Percentiles rank a stretch among this genome's conserved stretches.
phyloP scores from a whole-genome alignment of 106 monocot species.

The Platanthera guangdongensis region DNA sequence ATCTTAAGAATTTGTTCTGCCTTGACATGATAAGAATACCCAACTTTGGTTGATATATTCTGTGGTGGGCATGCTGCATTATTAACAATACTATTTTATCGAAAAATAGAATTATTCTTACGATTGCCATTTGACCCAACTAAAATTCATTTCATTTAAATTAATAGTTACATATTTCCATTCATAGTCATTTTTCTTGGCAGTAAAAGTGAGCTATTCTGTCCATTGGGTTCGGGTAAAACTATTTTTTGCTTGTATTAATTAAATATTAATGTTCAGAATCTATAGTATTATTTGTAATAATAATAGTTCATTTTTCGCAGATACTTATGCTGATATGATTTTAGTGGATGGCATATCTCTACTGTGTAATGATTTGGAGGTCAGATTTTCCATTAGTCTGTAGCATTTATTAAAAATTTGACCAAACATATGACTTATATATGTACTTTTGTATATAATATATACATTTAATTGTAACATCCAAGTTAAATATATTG shows the following conservation, averaged over 20 bases:
- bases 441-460: not conserved
- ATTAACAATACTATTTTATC: not conserved
- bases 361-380: constrained; percentile 88
- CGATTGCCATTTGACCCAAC: not conserved
- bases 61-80: not conserved
- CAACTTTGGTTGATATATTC: not conserved
- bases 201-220: not conserved
- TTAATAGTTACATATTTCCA: not conserved
- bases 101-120: not conserved
- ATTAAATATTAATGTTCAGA: not conserved
- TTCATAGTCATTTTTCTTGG: not conserved
- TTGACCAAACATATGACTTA: not conserved
- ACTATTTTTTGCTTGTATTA: not conserved
- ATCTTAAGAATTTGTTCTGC: not conserved
- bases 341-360: constrained; percentile 84
- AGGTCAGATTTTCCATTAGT: constrained; percentile 34
- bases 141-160: not conserved
- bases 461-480: not conserved
- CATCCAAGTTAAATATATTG: not conserved
- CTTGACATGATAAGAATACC: not conserved
- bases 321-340: constrained; percentile 92
- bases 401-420: not conserved
- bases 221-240: not conserved
- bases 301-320: constrained; percentile 13
- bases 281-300: not conserved